Base-by-base conservation (phyloP, 805 yeast species). In the Metschnikowia similis region DNA sequence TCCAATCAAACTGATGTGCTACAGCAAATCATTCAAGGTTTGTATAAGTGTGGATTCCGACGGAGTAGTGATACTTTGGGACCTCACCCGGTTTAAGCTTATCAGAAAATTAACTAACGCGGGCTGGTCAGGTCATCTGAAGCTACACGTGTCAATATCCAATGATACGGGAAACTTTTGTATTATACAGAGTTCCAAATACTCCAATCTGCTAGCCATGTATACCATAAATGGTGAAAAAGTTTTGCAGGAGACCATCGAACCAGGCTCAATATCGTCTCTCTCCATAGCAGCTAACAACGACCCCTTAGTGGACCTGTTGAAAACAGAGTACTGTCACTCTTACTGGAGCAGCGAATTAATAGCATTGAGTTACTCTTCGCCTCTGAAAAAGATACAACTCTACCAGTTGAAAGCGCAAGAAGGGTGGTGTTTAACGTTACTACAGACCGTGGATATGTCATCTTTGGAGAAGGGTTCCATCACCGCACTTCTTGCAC, bases 11-110 rank as follows among this genome's bases (percentile, higher is more conserved):
- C 70, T 72, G n/a, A 59, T 89, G 27, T 66, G 69, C 35, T 71
- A 74, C 31, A 77, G 84, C 27, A 67, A 74, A 7, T 77, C 81
- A 38, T 84, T 74, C 59, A 82, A 84, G 47, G 62, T 77, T 3
- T 69, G 85, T 8, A 52, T 84, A 10, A 78, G 85, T 52, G 63
- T 80, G 26, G 89, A 85, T 60, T 56, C 48, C 0, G 67, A 62
- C 8, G 92, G 95, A 0, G 63, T 63, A 2, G 79, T 82, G 2
- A 74, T 75, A 16, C 54, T 83, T 4, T 88, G 96, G 92, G 89
- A 88, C 57, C 56, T 82, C 36, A 74, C 82, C 1, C 62, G 83
- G 30, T 72, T 71, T 46, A 75, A 75, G 46, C 73, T 76, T 39
- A 75, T 86, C 3, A 65, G 87, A 49, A 60, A 60, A 42, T 53